phyloP scores from a whole-genome alignment of 805 yeast species.

The Komagataella phaffii region DNA sequence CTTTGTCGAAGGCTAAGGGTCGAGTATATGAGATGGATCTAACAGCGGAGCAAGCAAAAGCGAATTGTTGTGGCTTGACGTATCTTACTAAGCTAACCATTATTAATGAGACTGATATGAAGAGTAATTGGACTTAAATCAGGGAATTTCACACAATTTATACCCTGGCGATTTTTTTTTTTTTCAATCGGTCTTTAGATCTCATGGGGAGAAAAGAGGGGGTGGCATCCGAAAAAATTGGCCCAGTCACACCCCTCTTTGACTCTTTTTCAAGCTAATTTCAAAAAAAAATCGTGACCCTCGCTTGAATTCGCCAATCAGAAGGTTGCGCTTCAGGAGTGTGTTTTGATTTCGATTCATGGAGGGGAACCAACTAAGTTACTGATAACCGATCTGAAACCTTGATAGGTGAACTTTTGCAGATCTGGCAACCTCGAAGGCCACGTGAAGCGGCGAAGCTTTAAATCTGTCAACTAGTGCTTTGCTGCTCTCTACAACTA shows the following conservation, averaged over 20 bases:
- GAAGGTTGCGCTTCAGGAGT: neutral
- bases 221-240: neutral
- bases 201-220: neutral
- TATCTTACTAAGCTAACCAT: neutral
- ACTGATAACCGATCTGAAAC: neutral
- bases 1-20: neutral
- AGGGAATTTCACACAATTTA: neutral
- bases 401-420: neutral
- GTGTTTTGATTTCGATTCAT: neutral
- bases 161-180: neutral
- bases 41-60: neutral
- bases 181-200: neutral
- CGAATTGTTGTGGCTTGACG: neutral
- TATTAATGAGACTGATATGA: neutral
- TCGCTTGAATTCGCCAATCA: neutral
- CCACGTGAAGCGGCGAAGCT: neutral
- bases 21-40: neutral
- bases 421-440: neutral
- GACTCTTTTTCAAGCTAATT: neutral
- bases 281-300: neutral
- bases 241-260: neutral
- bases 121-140: neutral
- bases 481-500: no score
- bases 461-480: no score
- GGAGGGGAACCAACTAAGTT: neutral